phyloP scores from a whole-genome alignment of 1,139 yeast species.

The Meyerozyma smithsonii region DNA sequence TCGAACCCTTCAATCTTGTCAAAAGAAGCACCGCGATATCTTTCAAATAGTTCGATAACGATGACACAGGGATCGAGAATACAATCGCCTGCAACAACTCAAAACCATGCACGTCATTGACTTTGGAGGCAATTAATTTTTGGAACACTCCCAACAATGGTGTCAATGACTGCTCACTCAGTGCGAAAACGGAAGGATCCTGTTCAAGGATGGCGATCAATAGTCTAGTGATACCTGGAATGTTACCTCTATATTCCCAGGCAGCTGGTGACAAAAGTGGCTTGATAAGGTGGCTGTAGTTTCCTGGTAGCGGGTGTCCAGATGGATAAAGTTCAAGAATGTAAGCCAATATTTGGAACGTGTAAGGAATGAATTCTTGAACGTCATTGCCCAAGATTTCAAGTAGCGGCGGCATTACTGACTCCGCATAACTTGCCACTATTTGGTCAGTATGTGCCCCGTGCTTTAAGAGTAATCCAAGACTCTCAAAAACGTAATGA shows the following conservation, averaged over 20 bases:
- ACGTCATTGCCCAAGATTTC: slow-evolving; percentile 74
- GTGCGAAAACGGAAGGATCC: slow-evolving; percentile 50
- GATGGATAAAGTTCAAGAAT: slow-evolving; percentile 62
- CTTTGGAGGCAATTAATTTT: slow-evolving; percentile 79
- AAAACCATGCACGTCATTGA: slow-evolving; percentile 77
- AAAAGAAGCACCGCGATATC: slow-evolving; percentile 74
- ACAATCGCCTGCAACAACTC: slow-evolving; percentile 74
- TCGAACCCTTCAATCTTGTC: slow-evolving; percentile 73
- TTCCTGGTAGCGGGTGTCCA: slow-evolving; percentile 49
- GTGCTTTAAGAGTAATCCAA: slow-evolving; percentile 69
- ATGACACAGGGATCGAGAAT: slow-evolving; percentile 46
- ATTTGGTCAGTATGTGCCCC: slow-evolving; percentile 21
- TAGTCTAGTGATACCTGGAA: slow-evolving; percentile 86
- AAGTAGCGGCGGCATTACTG: slow-evolving; percentile 64
- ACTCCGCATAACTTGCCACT: slow-evolving; percentile 44
- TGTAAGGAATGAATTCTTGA: slow-evolving; percentile 91
- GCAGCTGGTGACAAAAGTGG: slow-evolving; percentile 85
- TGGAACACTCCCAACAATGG: slow-evolving; percentile 97
- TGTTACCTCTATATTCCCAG: slow-evolving; percentile 91
- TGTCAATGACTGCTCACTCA: slow-evolving; percentile 42
- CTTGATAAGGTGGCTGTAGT: slow-evolving; percentile 61
- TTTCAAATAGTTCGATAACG: slow-evolving; percentile 53
- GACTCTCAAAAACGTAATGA: slow-evolving; percentile 85
- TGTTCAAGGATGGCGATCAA: slow-evolving; percentile 65
- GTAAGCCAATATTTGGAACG: slow-evolving; percentile 81